Conservation (phyloP, 2,329 filamentous ascomycete species). For the Paraphaeosphaeria minitans region DNA sequence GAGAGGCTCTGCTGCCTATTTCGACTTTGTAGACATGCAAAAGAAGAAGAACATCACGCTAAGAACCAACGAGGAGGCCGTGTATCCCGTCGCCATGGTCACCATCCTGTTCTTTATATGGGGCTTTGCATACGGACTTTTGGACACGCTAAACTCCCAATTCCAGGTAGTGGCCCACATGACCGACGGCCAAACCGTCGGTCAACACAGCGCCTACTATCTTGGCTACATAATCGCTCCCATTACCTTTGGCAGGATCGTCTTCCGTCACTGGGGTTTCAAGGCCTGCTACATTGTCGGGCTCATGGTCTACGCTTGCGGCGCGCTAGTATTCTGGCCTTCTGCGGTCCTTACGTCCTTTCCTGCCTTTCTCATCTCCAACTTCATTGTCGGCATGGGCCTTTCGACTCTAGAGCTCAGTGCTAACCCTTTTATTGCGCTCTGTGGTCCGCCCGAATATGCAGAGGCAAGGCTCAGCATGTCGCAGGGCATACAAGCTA, state of each 20-base stretch:
- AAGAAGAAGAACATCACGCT: constrained; percentile 72
- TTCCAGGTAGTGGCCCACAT: constrained; percentile 68
- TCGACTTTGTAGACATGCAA: constrained; percentile 75
- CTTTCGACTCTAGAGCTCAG: constrained; percentile 65
- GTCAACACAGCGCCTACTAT: constrained; percentile 73
- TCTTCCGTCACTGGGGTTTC: constrained; percentile 65
- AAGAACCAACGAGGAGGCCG: constrained; percentile 65
- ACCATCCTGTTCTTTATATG: constrained; percentile 85
- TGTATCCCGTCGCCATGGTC: constrained; percentile 75
- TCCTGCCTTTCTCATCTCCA: constrained; percentile 64
- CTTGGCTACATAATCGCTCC: constrained; percentile 73
- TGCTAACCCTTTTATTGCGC: constrained; percentile 66
- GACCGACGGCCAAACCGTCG: constrained; percentile 66
- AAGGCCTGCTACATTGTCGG: constrained; percentile 66
- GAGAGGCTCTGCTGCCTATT: constrained; percentile 59
- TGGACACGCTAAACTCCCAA: constrained; percentile 78
- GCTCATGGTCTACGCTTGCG: constrained; percentile 66
- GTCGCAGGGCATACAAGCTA: constrained; percentile 65
- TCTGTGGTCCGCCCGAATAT: constrained; percentile 65
- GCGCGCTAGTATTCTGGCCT: constrained; percentile 67
- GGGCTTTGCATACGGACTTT: constrained; percentile 87
- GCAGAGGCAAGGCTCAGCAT: constrained; percentile 65
- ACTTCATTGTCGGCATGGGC: constrained; percentile 66
- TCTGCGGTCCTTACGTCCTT: constrained; percentile 67
- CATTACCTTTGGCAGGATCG: constrained; percentile 65